Conservation (phyloP, 2,329 filamentous ascomycete genomes). For the Aphanoascus verrucosus region DNA sequence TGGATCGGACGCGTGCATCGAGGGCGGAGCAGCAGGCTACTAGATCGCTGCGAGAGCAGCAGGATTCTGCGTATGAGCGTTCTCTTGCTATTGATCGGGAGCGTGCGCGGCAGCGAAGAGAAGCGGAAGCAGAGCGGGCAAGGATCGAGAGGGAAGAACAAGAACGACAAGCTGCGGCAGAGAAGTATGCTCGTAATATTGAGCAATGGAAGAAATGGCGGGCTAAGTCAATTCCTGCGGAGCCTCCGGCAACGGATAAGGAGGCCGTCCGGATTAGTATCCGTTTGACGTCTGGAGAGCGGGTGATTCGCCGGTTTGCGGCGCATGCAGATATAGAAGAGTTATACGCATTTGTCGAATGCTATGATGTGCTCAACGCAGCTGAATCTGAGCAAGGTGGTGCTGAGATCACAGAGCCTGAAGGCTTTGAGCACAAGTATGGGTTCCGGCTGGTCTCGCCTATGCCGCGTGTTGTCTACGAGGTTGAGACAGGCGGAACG, state of each 20-base stretch:
- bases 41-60: constrained; percentile 71
- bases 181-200: constrained; percentile 44
- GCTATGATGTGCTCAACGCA: constrained; percentile 54
- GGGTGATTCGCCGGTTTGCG: constrained; percentile 66
- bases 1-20: constrained; percentile 64
- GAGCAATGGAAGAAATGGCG: constrained; percentile 75
- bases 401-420: constrained; percentile 35
- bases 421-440: constrained; percentile 68
- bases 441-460: constrained; percentile 75
- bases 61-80: constrained; percentile 88
- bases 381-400: constrained; percentile 21
- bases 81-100: constrained; percentile 81
- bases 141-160: constrained; percentile 57
- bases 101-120: constrained; percentile 62
- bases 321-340: constrained; percentile 67
- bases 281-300: constrained; percentile 53
- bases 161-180: constrained; percentile 52
- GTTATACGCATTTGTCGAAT: constrained; percentile 92
- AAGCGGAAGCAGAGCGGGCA: constrained; percentile 57
- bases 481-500: constrained; percentile 53
- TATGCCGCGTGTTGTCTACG: constrained; percentile 73
- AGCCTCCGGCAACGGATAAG: constrained; percentile 55
- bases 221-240: constrained; percentile 52
- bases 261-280: constrained; percentile 62
- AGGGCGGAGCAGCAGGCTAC: constrained; percentile 69